Conservation (phyloP, 23 red algal genomes). For the Pyropia yezoensis region DNA sequence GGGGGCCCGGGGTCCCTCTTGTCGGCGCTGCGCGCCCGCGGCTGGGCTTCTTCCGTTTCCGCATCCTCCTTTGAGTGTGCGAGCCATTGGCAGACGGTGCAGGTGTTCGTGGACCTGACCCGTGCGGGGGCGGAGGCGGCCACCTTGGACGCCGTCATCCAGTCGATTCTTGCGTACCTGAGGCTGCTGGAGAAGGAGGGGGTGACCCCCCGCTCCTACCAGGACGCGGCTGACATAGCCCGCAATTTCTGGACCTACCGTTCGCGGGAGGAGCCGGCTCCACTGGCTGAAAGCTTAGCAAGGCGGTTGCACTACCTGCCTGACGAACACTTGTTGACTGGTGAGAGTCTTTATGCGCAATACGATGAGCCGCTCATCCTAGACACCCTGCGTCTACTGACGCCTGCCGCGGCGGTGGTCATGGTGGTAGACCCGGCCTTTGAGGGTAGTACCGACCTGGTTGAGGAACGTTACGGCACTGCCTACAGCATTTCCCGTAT, state of each 20-base stretch:
- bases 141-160: conserved; percentile 39
- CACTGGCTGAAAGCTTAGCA: conserved; percentile 26
- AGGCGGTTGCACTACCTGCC: conserved; percentile 23
- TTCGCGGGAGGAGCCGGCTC: conserved; percentile 31
- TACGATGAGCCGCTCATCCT: no score
- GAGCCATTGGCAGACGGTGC: conserved; percentile 22
- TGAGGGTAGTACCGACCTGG: conserved; percentile 4
- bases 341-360: conserved; percentile 4
- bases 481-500: conserved; percentile 32
- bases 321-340: conserved; percentile 23
- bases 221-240: conserved; percentile 42
- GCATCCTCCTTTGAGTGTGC: conserved; percentile 3
- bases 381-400: conserved; percentile 14
- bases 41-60: conserved; percentile 50
- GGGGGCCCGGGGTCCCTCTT: conserved; percentile 60
- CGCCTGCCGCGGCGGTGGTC: conserved; percentile 32
- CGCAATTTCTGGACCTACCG: conserved; percentile 55
- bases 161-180: conserved; percentile 54
- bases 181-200: conserved; percentile 23
- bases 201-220: conserved; percentile 19
- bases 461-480: conserved; percentile 87
- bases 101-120: conserved; percentile 51
- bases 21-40: conserved; percentile 48
- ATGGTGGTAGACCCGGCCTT: conserved; percentile 30
- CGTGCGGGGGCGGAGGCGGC: conserved; percentile 35